Percentiles rank a stretch among this genome's conserved stretches.
These are phyloP conservation scores for Fusarium sororula DNA, from an alignment of 2,329 filamentous ascomycete genomes.

Conservation along the genomic window DNA sequence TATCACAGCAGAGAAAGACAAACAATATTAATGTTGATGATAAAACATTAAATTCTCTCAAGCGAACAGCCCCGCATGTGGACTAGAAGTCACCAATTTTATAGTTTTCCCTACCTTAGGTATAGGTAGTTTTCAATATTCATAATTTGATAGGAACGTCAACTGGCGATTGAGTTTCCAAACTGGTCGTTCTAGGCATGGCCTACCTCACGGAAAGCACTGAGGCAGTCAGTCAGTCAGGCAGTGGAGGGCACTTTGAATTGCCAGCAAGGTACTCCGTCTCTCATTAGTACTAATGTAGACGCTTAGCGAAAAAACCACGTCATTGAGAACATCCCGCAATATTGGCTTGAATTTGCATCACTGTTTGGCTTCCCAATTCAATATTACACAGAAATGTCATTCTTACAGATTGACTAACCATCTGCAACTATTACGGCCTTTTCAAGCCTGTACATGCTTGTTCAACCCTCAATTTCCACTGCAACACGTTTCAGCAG, in stretches of 20 bases:
- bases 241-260: slow-evolving; percentile 4
- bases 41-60: neutral
- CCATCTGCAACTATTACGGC: neutral
- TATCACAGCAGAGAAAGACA: neutral
- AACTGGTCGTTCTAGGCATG: neutral
- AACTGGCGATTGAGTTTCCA: neutral
- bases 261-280: slow-evolving; percentile 7
- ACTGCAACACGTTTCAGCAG: slow-evolving; percentile 16
- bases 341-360: neutral
- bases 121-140: neutral
- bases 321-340: slow-evolving; percentile 21
- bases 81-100: neutral
- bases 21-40: neutral
- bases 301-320: slow-evolving; percentile 25
- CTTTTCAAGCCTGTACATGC: neutral
- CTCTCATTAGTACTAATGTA: neutral
- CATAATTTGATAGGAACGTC: neutral
- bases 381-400: neutral
- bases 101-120: neutral
- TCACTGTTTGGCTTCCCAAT: neutral
- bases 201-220: neutral
- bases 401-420: neutral
- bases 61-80: neutral
- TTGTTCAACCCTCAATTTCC: slow-evolving; percentile 1
- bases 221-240: neutral